phyloP scores from a whole-genome alignment of 2,329 filamentous ascomycete genomes.

The Tympanopsis confertula region DNA sequence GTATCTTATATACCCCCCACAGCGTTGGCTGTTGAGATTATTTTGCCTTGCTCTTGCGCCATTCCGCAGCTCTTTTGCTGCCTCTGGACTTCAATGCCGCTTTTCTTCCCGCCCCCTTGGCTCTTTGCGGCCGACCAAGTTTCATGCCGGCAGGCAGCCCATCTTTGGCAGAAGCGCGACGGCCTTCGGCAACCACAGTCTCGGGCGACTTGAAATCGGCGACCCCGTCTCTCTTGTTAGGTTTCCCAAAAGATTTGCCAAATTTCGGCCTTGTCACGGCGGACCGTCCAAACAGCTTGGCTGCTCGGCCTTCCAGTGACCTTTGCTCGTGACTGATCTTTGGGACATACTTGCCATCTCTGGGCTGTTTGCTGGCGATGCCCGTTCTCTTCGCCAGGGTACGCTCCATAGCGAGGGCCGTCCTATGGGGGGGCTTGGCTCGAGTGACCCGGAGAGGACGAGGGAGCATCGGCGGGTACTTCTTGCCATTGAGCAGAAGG shows the following conservation, averaged over 20 bases:
- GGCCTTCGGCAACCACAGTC: constrained; percentile 70
- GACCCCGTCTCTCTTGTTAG: constrained; percentile 3
- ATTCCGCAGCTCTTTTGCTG: not conserved
- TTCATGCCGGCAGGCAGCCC: constrained; percentile 52
- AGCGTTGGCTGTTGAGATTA: no score
- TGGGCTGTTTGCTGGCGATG: constrained; percentile 9
- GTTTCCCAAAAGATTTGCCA: constrained; percentile 5
- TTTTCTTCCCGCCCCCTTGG: not conserved
- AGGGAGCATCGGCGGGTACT: constrained; percentile 87
- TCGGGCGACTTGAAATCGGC: constrained; percentile 51
- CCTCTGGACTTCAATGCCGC: not conserved
- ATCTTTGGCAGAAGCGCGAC: constrained; percentile 57
- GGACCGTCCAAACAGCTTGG: constrained; percentile 62
- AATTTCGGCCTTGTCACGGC: constrained; percentile 38
- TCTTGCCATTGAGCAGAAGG: constrained; percentile 77
- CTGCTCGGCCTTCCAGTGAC: constrained; percentile 61
- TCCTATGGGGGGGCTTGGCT: constrained; percentile 64
- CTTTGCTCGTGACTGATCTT: constrained; percentile 42
- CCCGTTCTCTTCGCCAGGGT: constrained; percentile 24
- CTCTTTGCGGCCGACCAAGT: constrained; percentile 20
- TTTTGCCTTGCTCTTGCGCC: not conserved
- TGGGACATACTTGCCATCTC: constrained; percentile 21
- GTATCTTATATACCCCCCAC: no score
- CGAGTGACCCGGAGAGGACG: constrained; percentile 75
- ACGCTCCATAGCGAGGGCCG: constrained; percentile 37